A percentile compares a stretch with the other conserved stretches of the same genome.
phyloP scores from a whole-genome alignment of 1,284 basidiomycete species.

The Mycocalia duriaeana region DNA sequence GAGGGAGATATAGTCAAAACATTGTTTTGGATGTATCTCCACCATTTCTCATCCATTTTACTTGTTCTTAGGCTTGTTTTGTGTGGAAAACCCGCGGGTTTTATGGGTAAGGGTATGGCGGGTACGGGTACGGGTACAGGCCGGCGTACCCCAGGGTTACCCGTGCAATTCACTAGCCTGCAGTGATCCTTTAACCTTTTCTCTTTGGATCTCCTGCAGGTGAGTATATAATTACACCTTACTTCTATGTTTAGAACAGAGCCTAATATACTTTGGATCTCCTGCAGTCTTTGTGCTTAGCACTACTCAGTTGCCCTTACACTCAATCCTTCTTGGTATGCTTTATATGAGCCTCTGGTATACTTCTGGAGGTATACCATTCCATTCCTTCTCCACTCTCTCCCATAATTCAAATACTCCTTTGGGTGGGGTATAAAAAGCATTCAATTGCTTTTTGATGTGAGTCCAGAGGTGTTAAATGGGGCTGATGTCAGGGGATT shows the following conservation, averaged over 20 bases:
- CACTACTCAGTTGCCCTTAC: no score
- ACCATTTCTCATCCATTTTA: not conserved
- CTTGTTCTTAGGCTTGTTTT: not conserved
- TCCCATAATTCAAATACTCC: constrained; percentile 5
- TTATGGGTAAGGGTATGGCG: not conserved
- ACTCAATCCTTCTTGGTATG: not conserved
- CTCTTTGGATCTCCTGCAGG: no score
- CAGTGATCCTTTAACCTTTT: no score
- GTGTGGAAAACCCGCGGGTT: not conserved
- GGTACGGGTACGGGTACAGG: not conserved
- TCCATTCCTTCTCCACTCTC: not conserved
- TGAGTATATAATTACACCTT: no score
- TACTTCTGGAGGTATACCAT: not conserved
- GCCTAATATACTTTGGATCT: no score
- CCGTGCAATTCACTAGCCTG: no score
- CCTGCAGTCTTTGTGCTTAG: no score
- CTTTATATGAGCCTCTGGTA: not conserved
- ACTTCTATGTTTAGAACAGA: no score
- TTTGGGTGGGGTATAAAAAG: constrained; percentile 14
- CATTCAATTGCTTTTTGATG: constrained; percentile 10
- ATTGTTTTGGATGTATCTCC: not conserved
- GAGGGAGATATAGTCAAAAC: not conserved
- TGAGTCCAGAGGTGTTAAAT: constrained; percentile 28
- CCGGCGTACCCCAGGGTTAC: not conserved
- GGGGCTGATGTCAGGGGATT: constrained; percentile 27